A percentile compares a stretch with the other conserved stretches of the same genome.
Conservation (phyloP, 768 basidiomycete genomes). For the Termitomyces bulborhizus region DNA sequence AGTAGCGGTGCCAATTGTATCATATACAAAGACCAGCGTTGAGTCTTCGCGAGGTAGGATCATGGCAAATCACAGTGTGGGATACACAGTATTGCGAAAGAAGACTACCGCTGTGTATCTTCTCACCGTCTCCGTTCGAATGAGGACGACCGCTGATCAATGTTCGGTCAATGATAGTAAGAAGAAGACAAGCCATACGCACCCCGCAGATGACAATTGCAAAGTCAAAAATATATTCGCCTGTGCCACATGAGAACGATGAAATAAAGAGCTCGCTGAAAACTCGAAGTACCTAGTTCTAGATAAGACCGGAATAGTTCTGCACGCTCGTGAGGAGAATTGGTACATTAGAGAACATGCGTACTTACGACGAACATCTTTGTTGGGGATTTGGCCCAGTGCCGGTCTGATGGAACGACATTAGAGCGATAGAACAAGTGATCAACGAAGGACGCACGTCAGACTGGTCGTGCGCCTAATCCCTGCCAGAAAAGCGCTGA, state of each 20-base stretch:
- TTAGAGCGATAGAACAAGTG: background rate
- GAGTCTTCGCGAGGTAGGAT: background rate
- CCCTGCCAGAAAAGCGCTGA: conserved; percentile 82
- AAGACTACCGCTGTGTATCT: background rate
- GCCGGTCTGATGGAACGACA: conserved; percentile 48
- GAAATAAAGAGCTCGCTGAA: background rate
- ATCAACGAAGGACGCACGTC: conserved; percentile 49
- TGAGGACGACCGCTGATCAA: conserved; percentile 56
- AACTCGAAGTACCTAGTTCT: conserved; percentile 52
- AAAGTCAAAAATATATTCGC: conserved; percentile 85
- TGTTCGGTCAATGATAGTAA: background rate
- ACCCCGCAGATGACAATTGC: conserved; percentile 82
- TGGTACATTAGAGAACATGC: background rate
- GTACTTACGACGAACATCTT: conserved; percentile 77
- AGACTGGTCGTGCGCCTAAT: conserved; percentile 77
- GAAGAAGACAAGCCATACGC: conserved; percentile 20
- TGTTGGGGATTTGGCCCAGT: conserved; percentile 74
- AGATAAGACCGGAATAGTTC: conserved; percentile 74
- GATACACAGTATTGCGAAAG: background rate
- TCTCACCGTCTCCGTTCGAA: conserved; percentile 55
- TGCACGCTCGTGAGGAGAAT: conserved; percentile 21
- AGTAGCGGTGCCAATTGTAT: conserved; percentile 13
- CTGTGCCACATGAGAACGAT: conserved; percentile 28
- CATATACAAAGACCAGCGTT: conserved; percentile 8
- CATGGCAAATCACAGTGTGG: background rate